phyloP scores from a whole-genome alignment of 306 rosid genomes.

The Notholithocarpus densiflorus region DNA sequence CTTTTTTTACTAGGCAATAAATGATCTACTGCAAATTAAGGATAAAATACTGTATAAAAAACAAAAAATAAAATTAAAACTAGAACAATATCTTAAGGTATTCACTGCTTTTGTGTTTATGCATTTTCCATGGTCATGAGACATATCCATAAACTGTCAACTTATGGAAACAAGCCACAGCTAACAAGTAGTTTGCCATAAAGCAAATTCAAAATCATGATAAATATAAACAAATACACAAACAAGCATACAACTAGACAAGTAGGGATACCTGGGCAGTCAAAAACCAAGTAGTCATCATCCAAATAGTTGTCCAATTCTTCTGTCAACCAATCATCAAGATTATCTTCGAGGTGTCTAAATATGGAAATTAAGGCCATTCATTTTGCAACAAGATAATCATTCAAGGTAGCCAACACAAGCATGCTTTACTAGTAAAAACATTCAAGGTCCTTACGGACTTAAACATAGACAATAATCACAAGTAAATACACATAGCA shows the following conservation, averaged over 20 bases:
- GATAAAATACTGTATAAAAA: not conserved
- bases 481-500: not conserved
- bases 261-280: constrained; percentile 77
- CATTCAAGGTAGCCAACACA: not conserved
- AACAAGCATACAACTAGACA: not conserved
- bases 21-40: not conserved
- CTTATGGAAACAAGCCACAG: too few relatives aligned
- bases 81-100: not conserved
- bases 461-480: not conserved
- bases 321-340: constrained; percentile 78
- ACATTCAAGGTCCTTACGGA: not conserved
- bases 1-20: not conserved
- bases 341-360: constrained; percentile 86
- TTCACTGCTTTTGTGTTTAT: not conserved
- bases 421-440: not conserved
- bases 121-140: not conserved
- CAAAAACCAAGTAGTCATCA: constrained; percentile 87
- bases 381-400: constrained; percentile 2
- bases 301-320: constrained; percentile 81
- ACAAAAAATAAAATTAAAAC: not conserved
- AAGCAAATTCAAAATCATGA: not conserved
- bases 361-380: constrained; percentile 45
- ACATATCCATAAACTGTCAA: too few relatives aligned
- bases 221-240: not conserved
- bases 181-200: not conserved